These are phyloP conservation scores for Fusarium albosuccineum DNA, from an alignment of 2,329 filamentous ascomycete genomes.

Conservation along the genomic window DNA sequence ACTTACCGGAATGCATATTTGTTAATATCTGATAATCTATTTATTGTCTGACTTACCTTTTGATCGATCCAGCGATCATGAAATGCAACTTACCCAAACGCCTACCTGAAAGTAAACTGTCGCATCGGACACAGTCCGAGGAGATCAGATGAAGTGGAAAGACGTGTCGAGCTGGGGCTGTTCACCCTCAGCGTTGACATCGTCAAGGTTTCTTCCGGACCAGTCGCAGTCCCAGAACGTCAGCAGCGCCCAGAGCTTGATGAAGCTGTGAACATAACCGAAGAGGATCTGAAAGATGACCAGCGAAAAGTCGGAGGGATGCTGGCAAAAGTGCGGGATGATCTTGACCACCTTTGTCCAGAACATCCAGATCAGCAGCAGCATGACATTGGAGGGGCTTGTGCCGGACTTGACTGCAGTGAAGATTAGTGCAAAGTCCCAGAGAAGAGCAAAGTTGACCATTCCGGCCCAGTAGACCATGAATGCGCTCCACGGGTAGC, in stretches of 20 bases:
- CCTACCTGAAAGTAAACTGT: neutral
- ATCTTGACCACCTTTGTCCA: constrained; percentile 70
- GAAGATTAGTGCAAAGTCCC: constrained; percentile 60
- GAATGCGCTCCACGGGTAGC: constrained; percentile 62
- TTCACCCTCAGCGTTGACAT: constrained; percentile 27
- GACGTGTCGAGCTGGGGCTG: constrained; percentile 22
- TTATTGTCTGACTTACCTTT: no score
- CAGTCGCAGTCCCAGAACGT: constrained; percentile 64
- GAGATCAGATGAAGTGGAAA: constrained; percentile 4
- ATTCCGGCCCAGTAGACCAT: constrained; percentile 67
- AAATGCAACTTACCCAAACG: neutral
- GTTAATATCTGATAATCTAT: no score
- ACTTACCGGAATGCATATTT: no score
- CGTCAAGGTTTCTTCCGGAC: constrained; percentile 49
- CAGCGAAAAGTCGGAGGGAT: constrained; percentile 65
- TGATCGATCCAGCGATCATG: no score
- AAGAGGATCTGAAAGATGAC: constrained; percentile 66
- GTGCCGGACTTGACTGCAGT: constrained; percentile 34
- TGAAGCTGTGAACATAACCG: constrained; percentile 67
- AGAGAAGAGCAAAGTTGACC: constrained; percentile 68
- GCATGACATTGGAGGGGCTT: neutral
- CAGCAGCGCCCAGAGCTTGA: constrained; percentile 68
- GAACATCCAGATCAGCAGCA: constrained; percentile 61
- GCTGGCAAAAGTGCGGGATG: constrained; percentile 61
- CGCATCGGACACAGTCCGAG: no score